phyloP scores from a whole-genome alignment of 1,284 basidiomycete genomes.

The Wallemia mellicola region DNA sequence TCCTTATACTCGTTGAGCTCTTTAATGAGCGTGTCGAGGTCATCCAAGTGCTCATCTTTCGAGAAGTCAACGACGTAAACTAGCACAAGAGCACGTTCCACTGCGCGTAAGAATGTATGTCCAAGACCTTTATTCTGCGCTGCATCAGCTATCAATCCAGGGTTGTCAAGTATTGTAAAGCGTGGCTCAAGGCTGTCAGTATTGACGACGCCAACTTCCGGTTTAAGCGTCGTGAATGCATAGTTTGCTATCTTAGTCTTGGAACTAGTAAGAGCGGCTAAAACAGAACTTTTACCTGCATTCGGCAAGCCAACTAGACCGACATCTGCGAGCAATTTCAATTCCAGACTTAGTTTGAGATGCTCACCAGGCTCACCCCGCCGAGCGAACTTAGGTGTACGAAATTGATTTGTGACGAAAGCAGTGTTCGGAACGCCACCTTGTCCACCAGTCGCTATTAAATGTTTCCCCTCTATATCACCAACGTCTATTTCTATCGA shows the following conservation, averaged over 20 bases:
- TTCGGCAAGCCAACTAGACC: constrained; percentile 91
- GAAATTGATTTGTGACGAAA: constrained; percentile 15
- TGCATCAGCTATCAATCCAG: constrained; percentile 58
- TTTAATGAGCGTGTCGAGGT: constrained; percentile 35
- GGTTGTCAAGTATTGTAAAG: constrained; percentile 91
- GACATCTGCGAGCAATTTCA: constrained; percentile 78
- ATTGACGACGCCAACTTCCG: constrained; percentile 61
- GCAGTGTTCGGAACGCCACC: constrained; percentile 37
- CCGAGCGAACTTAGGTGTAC: constrained; percentile 18
- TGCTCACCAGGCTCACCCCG: constrained; percentile 47
- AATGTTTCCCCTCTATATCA: constrained; percentile 21
- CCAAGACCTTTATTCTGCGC: constrained; percentile 74
- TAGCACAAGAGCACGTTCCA: constrained; percentile 68
- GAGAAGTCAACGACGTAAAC: constrained; percentile 79
- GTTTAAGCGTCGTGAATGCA: constrained; percentile 82
- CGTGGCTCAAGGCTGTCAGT: constrained; percentile 24
- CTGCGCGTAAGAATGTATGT: constrained; percentile 70
- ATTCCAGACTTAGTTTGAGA: constrained; percentile 58
- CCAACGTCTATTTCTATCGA: constrained; percentile 38
- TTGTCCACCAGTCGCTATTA: constrained; percentile 45
- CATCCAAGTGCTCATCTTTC: constrained; percentile 34
- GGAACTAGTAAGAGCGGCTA: constrained; percentile 64
- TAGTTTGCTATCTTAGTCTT: constrained; percentile 70
- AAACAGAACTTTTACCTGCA: constrained; percentile 56
- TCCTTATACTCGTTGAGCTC: constrained; percentile 55